Conservation (phyloP, 2,329 filamentous ascomycete species). For the Penicillium italicum region DNA sequence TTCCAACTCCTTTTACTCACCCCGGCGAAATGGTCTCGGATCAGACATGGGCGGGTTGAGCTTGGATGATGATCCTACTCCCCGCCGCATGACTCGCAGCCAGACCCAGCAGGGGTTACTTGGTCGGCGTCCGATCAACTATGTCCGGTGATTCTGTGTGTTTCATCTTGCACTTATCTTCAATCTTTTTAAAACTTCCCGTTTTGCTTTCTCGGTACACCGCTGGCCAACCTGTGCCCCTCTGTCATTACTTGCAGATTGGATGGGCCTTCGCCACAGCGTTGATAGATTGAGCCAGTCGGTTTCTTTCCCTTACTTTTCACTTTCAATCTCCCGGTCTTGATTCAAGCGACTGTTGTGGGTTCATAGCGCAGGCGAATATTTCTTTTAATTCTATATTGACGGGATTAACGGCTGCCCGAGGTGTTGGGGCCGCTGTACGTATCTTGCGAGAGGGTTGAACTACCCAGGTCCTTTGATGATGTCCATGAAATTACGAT, state of each 20-base stretch:
- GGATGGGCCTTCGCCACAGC: background rate
- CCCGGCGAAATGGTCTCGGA: slow-evolving; percentile 32
- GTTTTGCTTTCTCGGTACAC: background rate
- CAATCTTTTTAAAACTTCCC: background rate
- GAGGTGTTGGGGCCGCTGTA: slow-evolving; percentile 1
- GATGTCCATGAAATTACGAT: slow-evolving; percentile 12
- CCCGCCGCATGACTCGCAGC: slow-evolving; percentile 36
- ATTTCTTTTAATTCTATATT: slow-evolving; percentile 5
- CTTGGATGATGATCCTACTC: slow-evolving; percentile 31
- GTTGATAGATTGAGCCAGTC: background rate
- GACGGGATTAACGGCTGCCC: background rate
- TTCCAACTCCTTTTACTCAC: slow-evolving; percentile 27
- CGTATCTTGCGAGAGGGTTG: slow-evolving; percentile 4
- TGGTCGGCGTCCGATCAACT: slow-evolving; percentile 15
- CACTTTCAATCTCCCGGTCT: background rate
- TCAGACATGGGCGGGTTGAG: slow-evolving; percentile 34
- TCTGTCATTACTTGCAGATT: background rate
- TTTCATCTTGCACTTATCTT: background rate
- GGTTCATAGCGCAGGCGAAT: slow-evolving; percentile 17
- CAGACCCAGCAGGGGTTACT: slow-evolving; percentile 30
- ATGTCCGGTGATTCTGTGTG: slow-evolving; percentile 13
- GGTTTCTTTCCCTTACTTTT: background rate
- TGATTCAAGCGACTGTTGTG: slow-evolving; percentile 5
- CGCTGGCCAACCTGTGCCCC: background rate
- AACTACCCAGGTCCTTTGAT: slow-evolving; percentile 3